A percentile compares a stretch with the other conserved stretches of the same genome.
Conservation (phyloP, 1,139 yeast genomes). For the Hemisphaericaspora lyxosophila region DNA sequence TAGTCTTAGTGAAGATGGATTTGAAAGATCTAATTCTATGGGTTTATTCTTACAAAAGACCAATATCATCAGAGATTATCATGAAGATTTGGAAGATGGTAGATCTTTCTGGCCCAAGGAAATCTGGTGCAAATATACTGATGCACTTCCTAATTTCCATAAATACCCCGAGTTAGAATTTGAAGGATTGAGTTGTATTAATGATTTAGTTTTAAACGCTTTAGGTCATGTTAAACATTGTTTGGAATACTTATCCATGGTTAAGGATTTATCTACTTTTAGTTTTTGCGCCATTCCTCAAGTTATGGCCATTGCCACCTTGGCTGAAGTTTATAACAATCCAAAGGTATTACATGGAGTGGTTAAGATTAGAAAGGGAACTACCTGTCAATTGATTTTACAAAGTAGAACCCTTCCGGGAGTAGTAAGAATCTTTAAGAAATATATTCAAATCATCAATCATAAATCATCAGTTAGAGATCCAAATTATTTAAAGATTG, state of each 20-base stretch:
- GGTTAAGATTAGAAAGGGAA: slow-evolving; percentile 92
- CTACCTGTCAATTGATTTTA: slow-evolving; percentile 75
- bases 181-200: slow-evolving; percentile 69
- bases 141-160: slow-evolving; percentile 59
- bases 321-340: slow-evolving; percentile 83
- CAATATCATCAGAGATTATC: slow-evolving; percentile 91
- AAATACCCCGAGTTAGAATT: slow-evolving; percentile 40
- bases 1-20: slow-evolving; percentile 48
- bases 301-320: slow-evolving; percentile 96
- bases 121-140: slow-evolving; percentile 82
- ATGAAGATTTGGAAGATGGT: slow-evolving; percentile 89
- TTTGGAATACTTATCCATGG: slow-evolving; percentile 70
- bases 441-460: slow-evolving; percentile 74
- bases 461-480: slow-evolving; percentile 75
- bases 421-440: slow-evolving; percentile 71
- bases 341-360: slow-evolving; percentile 65
- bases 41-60: slow-evolving; percentile 94
- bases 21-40: slow-evolving; percentile 76
- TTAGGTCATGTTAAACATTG: slow-evolving; percentile 77
- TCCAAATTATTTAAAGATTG: slow-evolving; percentile 83
- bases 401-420: slow-evolving; percentile 73
- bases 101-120: slow-evolving; percentile 97
- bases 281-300: slow-evolving; percentile 97
- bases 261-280: slow-evolving; percentile 80
- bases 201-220: slow-evolving; percentile 79